These are phyloP conservation scores for Hypericum perforatum DNA, from an alignment of 345 rosid genomes.

Conservation along the genomic window DNA sequence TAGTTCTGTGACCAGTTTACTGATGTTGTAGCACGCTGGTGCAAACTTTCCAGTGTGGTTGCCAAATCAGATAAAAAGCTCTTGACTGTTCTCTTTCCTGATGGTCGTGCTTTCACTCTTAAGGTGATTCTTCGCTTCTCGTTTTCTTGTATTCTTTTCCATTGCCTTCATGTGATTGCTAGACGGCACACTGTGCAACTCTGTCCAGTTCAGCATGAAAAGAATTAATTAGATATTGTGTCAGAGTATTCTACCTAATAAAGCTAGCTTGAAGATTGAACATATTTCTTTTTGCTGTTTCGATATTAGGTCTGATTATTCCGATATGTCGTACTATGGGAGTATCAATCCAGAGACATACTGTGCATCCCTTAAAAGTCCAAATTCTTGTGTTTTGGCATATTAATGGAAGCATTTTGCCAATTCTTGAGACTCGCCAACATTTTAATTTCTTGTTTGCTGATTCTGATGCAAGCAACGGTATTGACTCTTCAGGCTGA, in stretches of 20 bases:
- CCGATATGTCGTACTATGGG: too few species aligned
- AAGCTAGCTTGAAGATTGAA: too few species aligned
- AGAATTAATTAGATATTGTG: too few species aligned
- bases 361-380: too few species aligned
- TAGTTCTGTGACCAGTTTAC: constrained; percentile 16
- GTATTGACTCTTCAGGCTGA: constrained; percentile 53
- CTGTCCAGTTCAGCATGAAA: too few species aligned
- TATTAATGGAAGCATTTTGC: too few species aligned
- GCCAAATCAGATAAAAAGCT: constrained; percentile 93
- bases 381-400: too few species aligned
- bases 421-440: too few species aligned
- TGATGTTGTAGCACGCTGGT: constrained; percentile 18
- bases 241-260: too few species aligned
- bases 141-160: background rate
- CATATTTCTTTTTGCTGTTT: too few species aligned
- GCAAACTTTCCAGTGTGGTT: constrained; percentile 54
- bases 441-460: background rate
- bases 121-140: constrained; percentile 42
- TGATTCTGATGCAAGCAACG: background rate
- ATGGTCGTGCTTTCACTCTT: constrained; percentile 91
- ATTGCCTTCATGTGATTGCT: background rate
- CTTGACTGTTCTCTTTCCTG: constrained; percentile 86
- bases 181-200: background rate
- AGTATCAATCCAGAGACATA: too few species aligned
- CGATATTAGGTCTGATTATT: too few species aligned